Conservation (phyloP, 192 early-diverging fungal species). For the Fimicolochytrium jonesii region DNA sequence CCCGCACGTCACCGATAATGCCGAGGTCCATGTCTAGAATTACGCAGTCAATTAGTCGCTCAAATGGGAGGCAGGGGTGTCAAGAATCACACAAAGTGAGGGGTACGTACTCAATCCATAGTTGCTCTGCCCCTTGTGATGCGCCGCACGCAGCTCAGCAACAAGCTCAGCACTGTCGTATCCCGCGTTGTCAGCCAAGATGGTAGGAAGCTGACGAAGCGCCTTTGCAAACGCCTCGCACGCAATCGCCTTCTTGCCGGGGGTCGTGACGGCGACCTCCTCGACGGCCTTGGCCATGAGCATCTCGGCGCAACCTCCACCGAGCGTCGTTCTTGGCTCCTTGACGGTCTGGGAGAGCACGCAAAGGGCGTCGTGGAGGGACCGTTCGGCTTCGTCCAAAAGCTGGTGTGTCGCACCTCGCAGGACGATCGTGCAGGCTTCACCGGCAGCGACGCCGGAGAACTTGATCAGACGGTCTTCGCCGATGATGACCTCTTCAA, state of each 20-base stretch:
- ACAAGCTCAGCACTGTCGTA: conserved; percentile 94
- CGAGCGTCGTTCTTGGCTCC: conserved; percentile 90
- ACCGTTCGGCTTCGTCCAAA: conserved; percentile 95
- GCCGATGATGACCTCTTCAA: conserved; percentile 98
- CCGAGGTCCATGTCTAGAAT: conserved; percentile 78
- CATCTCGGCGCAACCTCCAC: conserved; percentile 95
- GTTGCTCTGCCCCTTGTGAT: conserved; percentile 75
- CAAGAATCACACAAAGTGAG: not conserved
- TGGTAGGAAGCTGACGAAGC: conserved; percentile 93
- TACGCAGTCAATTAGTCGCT: no score
- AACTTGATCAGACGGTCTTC: conserved; percentile 98
- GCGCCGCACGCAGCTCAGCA: conserved; percentile 85
- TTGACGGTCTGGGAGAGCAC: conserved; percentile 93
- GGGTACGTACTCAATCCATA: conserved; percentile 65
- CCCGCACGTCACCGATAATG: conserved; percentile 70
- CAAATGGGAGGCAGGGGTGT: not conserved
- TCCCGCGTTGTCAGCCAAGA: conserved; percentile 95
- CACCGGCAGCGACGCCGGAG: conserved; percentile 88
- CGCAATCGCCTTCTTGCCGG: conserved; percentile 94
- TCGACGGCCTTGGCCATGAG: conserved; percentile 98
- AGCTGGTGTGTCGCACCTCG: conserved; percentile 93
- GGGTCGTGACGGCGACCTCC: conserved; percentile 80
- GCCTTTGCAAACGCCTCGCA: conserved; percentile 94
- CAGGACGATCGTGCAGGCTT: conserved; percentile 97
- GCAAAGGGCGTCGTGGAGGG: conserved; percentile 93